These are phyloP conservation scores for Cordyceps cicadae DNA, from an alignment of 2,329 filamentous ascomycete genomes.

Conservation along the genomic window DNA sequence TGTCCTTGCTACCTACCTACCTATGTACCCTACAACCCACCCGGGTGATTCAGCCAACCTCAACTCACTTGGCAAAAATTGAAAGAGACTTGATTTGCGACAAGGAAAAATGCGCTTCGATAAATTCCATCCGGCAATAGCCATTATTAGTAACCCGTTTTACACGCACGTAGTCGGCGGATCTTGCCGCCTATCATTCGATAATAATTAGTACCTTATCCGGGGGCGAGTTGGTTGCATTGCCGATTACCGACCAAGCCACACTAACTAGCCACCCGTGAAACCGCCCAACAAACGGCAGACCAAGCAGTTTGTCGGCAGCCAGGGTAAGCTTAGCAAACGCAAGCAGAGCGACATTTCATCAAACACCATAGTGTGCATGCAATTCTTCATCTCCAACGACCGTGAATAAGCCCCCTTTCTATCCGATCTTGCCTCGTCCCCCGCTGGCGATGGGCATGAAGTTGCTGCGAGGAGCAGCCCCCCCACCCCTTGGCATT, in stretches of 20 bases:
- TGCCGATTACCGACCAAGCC: not conserved
- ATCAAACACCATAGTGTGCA: not conserved
- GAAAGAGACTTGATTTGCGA: too few relatives aligned
- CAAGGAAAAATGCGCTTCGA: too few relatives aligned
- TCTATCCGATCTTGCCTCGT: not conserved
- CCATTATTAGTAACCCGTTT: too few relatives aligned
- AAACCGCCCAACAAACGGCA: not conserved
- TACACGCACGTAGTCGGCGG: too few relatives aligned
- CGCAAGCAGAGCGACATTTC: not conserved
- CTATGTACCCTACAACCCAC: too few relatives aligned
- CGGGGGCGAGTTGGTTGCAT: too few relatives aligned
- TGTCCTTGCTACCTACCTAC: too few relatives aligned
- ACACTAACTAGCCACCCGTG: not conserved
- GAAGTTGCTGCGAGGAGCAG: not conserved
- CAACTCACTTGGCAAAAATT: too few relatives aligned
- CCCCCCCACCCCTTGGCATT: not conserved
- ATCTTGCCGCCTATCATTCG: too few relatives aligned
- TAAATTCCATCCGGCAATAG: too few relatives aligned
- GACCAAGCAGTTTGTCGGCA: not conserved
- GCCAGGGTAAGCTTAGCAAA: not conserved
- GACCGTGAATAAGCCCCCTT: not conserved
- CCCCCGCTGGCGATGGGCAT: slow-evolving; percentile 1
- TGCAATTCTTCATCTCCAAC: not conserved
- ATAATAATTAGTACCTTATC: too few relatives aligned
- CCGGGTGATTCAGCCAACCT: too few relatives aligned